Evolutionary conservation across 2,329 filamentous ascomycete species (phyloP), one percentile per base, ranked within the genome.

Genomic region (Aureobasidium namibiae): DNA sequence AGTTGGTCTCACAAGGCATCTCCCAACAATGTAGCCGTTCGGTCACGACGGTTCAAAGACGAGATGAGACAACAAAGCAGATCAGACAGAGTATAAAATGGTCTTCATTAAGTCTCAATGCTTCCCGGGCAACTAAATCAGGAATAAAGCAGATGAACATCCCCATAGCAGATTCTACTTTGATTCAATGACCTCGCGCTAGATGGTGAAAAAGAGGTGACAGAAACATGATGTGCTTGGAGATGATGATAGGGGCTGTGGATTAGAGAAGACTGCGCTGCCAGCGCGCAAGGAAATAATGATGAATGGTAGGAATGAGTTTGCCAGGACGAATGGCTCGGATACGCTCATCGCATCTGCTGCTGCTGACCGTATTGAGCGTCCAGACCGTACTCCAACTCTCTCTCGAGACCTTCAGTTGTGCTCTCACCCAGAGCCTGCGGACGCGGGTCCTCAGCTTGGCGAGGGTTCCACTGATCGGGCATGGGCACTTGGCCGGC

Each of bases 391-490:
- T 78, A 76, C 70, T 82, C 79, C 67, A 84, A 72, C 63, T 76
- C 74, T 58, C 75, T 70, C 66, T 74, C 74, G 72, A 80, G 62
- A 67, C 67, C 48, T 64, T 68, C 53, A 18, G 49, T n/a, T 29
- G 44, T 54, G 29, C 56, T 57, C 45, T 59, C 56, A 21, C 59
- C 67, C 67, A 67, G 74, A 69, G 68, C 74, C 70, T 86, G 82
- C 48, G 84, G 84, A 64, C 83, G 75, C 13, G 84, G 84, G 62
- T 86, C 81, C 67, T 86, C 82, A 62, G 82, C 80, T 61, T 76
- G 76, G 67, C 80, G 77, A 59, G 81, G 76, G 63, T 81, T 77
- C 65, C 82, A 81, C 66, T 82, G 76, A 8, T 85, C 79, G 11
- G 84, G 84, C 63, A 87, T 86, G 4, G 84, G 83, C 36, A 86